These are phyloP conservation scores for Symbiodinium pilosum DNA, from an alignment of 73 alveolate species.

Conservation along the genomic window DNA sequence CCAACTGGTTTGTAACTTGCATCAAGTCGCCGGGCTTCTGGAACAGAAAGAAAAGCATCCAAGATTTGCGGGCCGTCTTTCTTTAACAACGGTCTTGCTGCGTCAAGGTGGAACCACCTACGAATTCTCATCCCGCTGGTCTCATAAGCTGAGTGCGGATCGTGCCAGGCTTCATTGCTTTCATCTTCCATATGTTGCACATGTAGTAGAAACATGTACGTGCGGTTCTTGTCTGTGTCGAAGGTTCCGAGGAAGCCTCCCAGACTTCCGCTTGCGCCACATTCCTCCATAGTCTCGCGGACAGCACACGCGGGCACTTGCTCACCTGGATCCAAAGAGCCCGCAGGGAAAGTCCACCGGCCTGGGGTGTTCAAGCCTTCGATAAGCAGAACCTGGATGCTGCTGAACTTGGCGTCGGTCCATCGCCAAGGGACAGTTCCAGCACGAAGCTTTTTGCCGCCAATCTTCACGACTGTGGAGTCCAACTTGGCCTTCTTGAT, in stretches of 20 bases:
- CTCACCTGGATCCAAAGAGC: slow-evolving; percentile 91
- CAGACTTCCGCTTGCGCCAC: slow-evolving; percentile 56
- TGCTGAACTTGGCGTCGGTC: background rate
- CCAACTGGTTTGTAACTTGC: background rate
- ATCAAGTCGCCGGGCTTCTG: background rate
- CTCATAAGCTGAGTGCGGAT: slow-evolving; percentile 54
- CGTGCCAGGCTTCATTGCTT: slow-evolving; percentile 30
- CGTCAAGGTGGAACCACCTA: slow-evolving; percentile 15
- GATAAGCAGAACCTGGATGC: slow-evolving; percentile 26
- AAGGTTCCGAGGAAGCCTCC: slow-evolving; percentile 68
- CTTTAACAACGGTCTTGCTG: slow-evolving; percentile 36
- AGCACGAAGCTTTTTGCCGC: slow-evolving; percentile 70
- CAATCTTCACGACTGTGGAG: slow-evolving; percentile 12
- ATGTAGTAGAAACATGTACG: slow-evolving; percentile 37
- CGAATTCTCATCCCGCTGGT: slow-evolving; percentile 36
- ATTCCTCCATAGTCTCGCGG: slow-evolving; percentile 72
- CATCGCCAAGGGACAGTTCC: slow-evolving; percentile 73
- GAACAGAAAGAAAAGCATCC: slow-evolving; percentile 50
- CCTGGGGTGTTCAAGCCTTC: slow-evolving; percentile 81
- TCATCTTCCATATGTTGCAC: slow-evolving; percentile 38
- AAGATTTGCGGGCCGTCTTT: slow-evolving; percentile 60
- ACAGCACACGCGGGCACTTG: slow-evolving; percentile 34
- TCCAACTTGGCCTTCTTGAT: slow-evolving; percentile 41
- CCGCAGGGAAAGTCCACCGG: slow-evolving; percentile 71
- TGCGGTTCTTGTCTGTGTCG: slow-evolving; percentile 34